Percentiles rank a stretch among this genome's conserved stretches.
Conservation (phyloP, 2,329 filamentous ascomycete species). For the Epichloe brachyelytri region DNA sequence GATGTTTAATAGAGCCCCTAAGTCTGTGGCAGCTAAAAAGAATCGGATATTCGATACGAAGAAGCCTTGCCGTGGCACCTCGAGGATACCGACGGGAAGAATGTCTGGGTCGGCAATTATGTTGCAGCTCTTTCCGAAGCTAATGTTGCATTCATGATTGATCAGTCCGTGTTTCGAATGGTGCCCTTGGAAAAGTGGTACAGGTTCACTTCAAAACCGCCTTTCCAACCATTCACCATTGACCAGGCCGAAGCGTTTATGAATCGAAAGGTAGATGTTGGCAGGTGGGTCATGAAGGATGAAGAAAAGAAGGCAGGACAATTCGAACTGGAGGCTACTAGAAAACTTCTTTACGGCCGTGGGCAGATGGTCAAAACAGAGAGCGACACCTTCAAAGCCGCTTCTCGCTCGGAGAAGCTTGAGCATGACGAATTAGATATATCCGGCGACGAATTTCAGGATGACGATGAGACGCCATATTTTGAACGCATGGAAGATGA, state of each 20-base stretch:
- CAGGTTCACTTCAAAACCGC: conserved; percentile 67
- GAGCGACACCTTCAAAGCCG: conserved; percentile 48
- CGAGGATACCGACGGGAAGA: conserved; percentile 91
- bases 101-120: conserved; percentile 86
- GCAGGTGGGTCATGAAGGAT: conserved; percentile 68
- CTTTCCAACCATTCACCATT: conserved; percentile 63
- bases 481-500: conserved; percentile 74
- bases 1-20: conserved; percentile 72
- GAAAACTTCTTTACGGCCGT: conserved; percentile 35
- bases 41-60: conserved; percentile 68
- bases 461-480: conserved; percentile 70
- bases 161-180: conserved; percentile 62
- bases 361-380: conserved; percentile 54
- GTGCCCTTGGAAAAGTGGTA: conserved; percentile 95
- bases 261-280: conserved; percentile 62
- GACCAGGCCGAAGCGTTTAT: conserved; percentile 79
- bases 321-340: conserved; percentile 48
- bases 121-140: conserved; percentile 79
- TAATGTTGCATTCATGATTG: conserved; percentile 66
- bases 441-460: conserved; percentile 65
- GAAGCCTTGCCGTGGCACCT: conserved; percentile 94
- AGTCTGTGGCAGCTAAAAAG: conserved; percentile 64
- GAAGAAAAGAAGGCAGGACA: conserved; percentile 43
- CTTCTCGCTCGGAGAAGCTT: conserved; percentile 48
- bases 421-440: conserved; percentile 60